Base-by-base conservation (phyloP, 805 yeast species). In the Sungouiella blattae region DNA sequence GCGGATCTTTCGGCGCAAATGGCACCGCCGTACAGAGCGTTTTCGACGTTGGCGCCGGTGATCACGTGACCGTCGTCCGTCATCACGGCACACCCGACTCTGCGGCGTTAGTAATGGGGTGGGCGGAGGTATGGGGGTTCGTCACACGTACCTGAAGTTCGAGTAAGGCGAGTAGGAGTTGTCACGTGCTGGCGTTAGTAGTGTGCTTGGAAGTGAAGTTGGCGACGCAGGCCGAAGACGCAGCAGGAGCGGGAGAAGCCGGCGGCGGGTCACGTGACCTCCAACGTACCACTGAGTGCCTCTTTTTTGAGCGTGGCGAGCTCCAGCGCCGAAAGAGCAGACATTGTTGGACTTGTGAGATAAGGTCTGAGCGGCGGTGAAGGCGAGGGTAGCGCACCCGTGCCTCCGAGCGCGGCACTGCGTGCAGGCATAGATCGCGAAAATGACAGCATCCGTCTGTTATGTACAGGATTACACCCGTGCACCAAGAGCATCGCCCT, bases 41-140 rank as follows among this genome's bases (percentile, higher is more conserved):
- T 93, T 56, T 91, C 98, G 18, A 93, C 79, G 48, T 91, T 91
- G 26, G 95, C 95, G 4, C 98, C 98, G 9, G 61, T 52, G 16
- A 82, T 61, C 28, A 54, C 66, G 13, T 62, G 62, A 2, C 77
- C 83, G 6, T 64, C 53, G 0, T 53, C 57, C 1, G 87, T 69
- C 16, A 86, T 52, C 1, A 91, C 49, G 3, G 81, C 75, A 35
- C 95, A 86, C 0, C 98, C 98, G 2, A 91, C 98, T 33, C 87
- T 69, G 35, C n/a, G n/a, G 2, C 5, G 51, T 52, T 47, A 50
- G 52, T 37, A 35, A 8, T 21, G 4, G 16, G 6, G 14, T 23
- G 28, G 36, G 27, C 11, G 23, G 11, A n/a, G 11, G 5, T 11
- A 11, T n/a, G 13, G 13, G 11, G 6, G 5, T 9, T 7, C 8